phyloP scores from a whole-genome alignment of 768 basidiomycete species.

The Dacryopinax spathularia region DNA sequence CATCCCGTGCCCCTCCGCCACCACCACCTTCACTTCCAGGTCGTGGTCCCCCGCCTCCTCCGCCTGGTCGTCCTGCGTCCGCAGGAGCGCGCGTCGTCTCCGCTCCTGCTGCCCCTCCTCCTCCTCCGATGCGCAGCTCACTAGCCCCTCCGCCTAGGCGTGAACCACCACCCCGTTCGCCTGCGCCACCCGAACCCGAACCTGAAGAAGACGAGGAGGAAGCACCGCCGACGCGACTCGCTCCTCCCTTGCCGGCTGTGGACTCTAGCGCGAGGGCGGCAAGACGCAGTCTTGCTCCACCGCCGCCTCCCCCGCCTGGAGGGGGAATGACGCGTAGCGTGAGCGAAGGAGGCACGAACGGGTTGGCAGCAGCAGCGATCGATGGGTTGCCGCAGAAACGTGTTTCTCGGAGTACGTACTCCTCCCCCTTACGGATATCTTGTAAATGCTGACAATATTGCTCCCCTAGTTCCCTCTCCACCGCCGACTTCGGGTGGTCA shows the following conservation, averaged over 20 bases:
- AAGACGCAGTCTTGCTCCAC: not conserved
- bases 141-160: constrained; percentile 1
- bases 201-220: not conserved
- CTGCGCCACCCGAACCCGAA: not conserved
- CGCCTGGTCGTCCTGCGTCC: constrained; percentile 16
- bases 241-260: constrained; percentile 10
- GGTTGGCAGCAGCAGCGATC: not conserved
- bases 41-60: constrained; percentile 14
- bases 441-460: too few species aligned
- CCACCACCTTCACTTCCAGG: constrained; percentile 23
- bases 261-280: not conserved
- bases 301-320: constrained; percentile 3
- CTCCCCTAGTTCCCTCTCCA: constrained; percentile 35
- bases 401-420: not conserved
- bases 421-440: not conserved
- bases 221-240: not conserved
- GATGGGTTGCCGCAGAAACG: not conserved
- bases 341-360: not conserved
- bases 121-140: not conserved
- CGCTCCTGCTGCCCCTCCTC: constrained; percentile 4
- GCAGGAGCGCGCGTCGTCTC: constrained; percentile 1
- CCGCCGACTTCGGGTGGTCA: constrained; percentile 53
- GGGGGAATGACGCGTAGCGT: not conserved
- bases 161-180: not conserved
- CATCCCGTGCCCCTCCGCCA: constrained; percentile 17